Evolutionary conservation across 2,329 filamentous ascomycete genomes (phyloP), one percentile per base, ranked within the genome.

Genomic region (Cladophialophora bantiana): DNA sequence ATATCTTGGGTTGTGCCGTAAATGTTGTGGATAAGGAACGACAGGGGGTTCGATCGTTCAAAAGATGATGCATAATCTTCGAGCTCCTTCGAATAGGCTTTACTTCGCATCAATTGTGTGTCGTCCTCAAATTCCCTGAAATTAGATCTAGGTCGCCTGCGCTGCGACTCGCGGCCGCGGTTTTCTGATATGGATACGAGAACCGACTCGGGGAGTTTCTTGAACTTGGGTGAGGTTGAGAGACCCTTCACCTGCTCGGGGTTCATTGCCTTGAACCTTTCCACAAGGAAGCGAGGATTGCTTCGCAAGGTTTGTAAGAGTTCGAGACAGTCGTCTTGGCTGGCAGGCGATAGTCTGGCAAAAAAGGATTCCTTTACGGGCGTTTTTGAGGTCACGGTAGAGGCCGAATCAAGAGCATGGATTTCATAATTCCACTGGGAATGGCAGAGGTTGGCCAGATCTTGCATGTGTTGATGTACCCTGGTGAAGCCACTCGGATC

Each of bases 1-100:
- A 91, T 90, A 34, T 91, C 91, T 68, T 91, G 87, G 18, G 92
- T 94, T 76, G 93, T 92, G 78, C 92, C 92, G 83, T 96, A 97
- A 77, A 92, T 90, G 72, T 93, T 94, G 80, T 95, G 91, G 68
- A 97, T 87, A 71, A 97, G 85, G 65, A 91, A 89, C 68, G 92
- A 93, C 58, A 97, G 83, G 9, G 93, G 90, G 77, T 96, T 92
- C 75, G 94, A 91, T 74, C 94, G 86, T 79, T 97, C 93, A 77
- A 97, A 96, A 59, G 92, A 94, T 73, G 96, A 83, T 69, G 95
- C 87, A 74, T 92, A 89, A 77, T 96, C 92, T 74, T 96, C 90
- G 67, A 92, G 88, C 70, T 84, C 89, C 69, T 85, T 82, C 70
- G 80, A 77, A 71, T 82, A 79, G 57, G 81, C 78, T 63, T 79